phyloP scores from a whole-genome alignment of 2,329 filamentous ascomycete species.

The Xylaria digitata region DNA sequence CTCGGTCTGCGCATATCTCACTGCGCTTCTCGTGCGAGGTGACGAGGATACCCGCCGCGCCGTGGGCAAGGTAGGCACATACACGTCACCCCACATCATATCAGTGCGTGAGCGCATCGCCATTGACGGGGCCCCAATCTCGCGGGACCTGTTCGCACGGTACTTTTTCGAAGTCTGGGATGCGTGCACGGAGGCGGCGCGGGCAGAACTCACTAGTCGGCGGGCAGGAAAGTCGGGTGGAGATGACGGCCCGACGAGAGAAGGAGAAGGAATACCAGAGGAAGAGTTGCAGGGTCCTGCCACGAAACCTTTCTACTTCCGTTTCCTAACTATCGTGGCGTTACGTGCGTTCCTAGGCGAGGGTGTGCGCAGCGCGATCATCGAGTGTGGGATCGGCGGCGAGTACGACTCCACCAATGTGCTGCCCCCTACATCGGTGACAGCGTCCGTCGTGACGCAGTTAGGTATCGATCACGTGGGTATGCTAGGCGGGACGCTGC shows the following conservation, averaged over 20 bases:
- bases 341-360: slow-evolving; percentile 84
- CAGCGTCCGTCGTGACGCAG: slow-evolving; percentile 79
- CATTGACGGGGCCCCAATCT: slow-evolving; percentile 78
- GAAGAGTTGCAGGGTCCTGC: slow-evolving; percentile 66
- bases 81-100: slow-evolving; percentile 86
- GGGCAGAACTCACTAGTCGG: slow-evolving; percentile 35
- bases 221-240: slow-evolving; percentile 47
- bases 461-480: slow-evolving; percentile 87
- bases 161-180: slow-evolving; percentile 92
- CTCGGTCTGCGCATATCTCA: slow-evolving; percentile 85
- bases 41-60: slow-evolving; percentile 26
- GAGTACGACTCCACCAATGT: slow-evolving; percentile 95
- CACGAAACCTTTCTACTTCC: slow-evolving; percentile 90
- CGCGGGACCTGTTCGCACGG: slow-evolving; percentile 73
- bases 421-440: slow-evolving; percentile 70
- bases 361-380: slow-evolving; percentile 79
- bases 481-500: slow-evolving; percentile 81
- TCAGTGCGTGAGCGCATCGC: slow-evolving; percentile 87
- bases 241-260: slow-evolving; percentile 18
- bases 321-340: slow-evolving; percentile 88
- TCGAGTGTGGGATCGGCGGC: slow-evolving; percentile 95
- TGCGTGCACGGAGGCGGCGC: slow-evolving; percentile 57
- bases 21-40: slow-evolving; percentile 58
- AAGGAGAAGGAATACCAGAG: slow-evolving; percentile 41
- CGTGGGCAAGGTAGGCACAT: slow-evolving; percentile 72